Evolutionary conservation across 345 rosid species (phyloP), one percentile per base, ranked within the genome.

Genomic region (Eucalyptus cladocalyx): DNA sequence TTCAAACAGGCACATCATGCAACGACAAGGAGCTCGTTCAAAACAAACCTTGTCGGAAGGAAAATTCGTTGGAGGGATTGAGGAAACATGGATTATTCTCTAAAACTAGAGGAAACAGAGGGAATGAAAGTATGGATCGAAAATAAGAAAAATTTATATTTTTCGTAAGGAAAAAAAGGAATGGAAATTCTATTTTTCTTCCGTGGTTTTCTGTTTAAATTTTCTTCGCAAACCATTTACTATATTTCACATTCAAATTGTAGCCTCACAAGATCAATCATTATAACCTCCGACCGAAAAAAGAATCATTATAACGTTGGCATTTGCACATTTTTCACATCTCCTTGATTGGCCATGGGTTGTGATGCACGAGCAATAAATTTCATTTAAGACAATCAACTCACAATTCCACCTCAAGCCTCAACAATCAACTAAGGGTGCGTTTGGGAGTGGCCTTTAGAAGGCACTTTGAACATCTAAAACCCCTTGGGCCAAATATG

Each of bases 1-100:
- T 53, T 53, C 1, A 56, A 56, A 24, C 0, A 1, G 28, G 13
- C 62, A 56, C 13, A 1, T 56, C 6, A 56, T 11, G 13, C 6
- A 56, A 1, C 6, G 1, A 56, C 13, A 2, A 24, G 62, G 62
- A 24, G 30, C 30, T 56, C 1, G 30, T 56, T 24, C 30, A 5
- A 56, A 56, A 24, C 0, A 3, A 10, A 23, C 30, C 30, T 23
- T 10, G 62, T 56, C 6, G 30, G 30, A 24, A 24, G 62, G 30
- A 56, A 56, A 56, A 24, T 56, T 56, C 13, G 14, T 24, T 24
- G 30, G 62, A 24, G 62, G 62, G 62, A 21, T 56, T 9, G 62
- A 56, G 62, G 30, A 56, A 56, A 24, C 62, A 24, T 56, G 30
- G 62, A 56, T 56, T 24, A 56, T 56, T 30, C 24, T 24, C 30